phyloP scores from a whole-genome alignment of 2,329 filamentous ascomycete genomes.

The Alternaria dauci region DNA sequence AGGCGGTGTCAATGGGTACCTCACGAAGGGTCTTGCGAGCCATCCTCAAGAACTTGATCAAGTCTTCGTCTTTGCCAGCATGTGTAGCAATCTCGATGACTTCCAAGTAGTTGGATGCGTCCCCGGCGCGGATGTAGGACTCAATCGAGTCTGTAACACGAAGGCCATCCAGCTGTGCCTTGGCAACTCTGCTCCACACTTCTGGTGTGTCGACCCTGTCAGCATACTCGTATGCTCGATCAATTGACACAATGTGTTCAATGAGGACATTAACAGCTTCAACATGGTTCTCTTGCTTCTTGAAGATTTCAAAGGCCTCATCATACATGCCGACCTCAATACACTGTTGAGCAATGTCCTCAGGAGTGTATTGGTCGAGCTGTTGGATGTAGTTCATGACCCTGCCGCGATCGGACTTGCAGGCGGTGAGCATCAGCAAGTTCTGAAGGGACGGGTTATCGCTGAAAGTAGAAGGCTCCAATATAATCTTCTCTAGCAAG shows the following conservation, averaged over 20 bases:
- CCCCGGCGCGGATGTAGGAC: slow-evolving; percentile 94
- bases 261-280: slow-evolving; percentile 91
- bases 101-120: slow-evolving; percentile 91
- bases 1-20: slow-evolving; percentile 88
- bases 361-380: slow-evolving; percentile 85
- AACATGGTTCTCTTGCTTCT: slow-evolving; percentile 91
- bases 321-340: slow-evolving; percentile 95
- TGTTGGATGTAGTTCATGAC: slow-evolving; percentile 97
- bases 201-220: slow-evolving; percentile 93
- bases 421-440: slow-evolving; percentile 92
- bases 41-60: slow-evolving; percentile 97
- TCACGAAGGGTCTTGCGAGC: slow-evolving; percentile 95
- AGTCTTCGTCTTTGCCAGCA: slow-evolving; percentile 96
- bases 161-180: slow-evolving; percentile 95
- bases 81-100: slow-evolving; percentile 96
- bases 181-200: slow-evolving; percentile 98
- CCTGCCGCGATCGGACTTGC: slow-evolving; percentile 93
- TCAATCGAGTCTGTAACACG: slow-evolving; percentile 92
- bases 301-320: slow-evolving; percentile 98
- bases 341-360: slow-evolving; percentile 91
- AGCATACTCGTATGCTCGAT: slow-evolving; percentile 93
- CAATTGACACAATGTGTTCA: slow-evolving; percentile 96
- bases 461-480: slow-evolving; percentile 99
- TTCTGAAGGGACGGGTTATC: slow-evolving; percentile 98
- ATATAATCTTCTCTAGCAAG: slow-evolving; percentile 96